Evolutionary conservation across 176 grass and related monocot genomes (phyloP).

Genomic region (Sorghum bicolor): DNA sequence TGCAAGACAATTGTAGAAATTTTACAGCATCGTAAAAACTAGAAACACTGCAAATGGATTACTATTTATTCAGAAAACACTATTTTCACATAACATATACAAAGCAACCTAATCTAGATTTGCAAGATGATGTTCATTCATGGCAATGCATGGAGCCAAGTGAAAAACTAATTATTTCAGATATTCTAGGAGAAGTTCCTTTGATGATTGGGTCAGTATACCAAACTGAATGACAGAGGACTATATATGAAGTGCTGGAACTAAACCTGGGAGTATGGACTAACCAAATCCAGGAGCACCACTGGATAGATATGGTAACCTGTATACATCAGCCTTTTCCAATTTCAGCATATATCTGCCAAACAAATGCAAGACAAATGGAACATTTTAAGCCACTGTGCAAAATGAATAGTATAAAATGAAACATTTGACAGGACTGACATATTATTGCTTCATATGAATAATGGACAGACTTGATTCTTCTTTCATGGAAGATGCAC

Average conservation of each 20-base stretch:
- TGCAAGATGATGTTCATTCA: neutral
- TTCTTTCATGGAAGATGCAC: neutral
- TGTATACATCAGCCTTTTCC: constrained; percentile 93
- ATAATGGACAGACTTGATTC: neutral
- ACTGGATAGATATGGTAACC: constrained; percentile 84
- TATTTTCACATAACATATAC: neutral
- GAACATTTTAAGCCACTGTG: neutral
- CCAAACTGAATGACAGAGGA: neutral
- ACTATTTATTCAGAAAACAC: constrained; percentile 2
- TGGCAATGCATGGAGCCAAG: neutral
- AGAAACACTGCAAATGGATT: neutral
- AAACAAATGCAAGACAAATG: constrained; percentile 21
- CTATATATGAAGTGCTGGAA: neutral
- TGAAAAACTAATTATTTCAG: neutral
- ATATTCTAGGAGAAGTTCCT: neutral
- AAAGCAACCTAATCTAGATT: neutral
- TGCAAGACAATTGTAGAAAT: neutral
- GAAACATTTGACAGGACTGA: neutral
- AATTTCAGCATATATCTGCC: constrained; percentile 83
- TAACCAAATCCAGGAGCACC: constrained; percentile 93
- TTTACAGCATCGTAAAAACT: neutral
- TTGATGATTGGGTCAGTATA: constrained; percentile 2
- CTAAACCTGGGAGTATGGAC: constrained; percentile 18
- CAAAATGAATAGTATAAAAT: constrained; percentile 10
- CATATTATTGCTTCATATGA: neutral